Base-by-base conservation (phyloP, 371 early-diverging fungal genomes). In the Apophysomyces variabilis region DNA sequence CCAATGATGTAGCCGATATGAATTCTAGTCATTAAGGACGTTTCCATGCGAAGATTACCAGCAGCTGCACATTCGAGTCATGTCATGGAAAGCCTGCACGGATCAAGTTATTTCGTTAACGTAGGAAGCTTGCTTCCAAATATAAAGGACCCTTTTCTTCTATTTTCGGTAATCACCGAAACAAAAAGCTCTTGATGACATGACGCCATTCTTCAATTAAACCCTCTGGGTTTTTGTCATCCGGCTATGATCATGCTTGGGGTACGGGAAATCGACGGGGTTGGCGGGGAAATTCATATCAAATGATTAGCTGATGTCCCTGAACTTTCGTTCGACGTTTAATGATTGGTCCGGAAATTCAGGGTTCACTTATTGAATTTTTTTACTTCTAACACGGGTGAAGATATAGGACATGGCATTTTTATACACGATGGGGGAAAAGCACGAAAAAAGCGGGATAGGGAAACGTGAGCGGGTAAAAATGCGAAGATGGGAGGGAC, bases 251-350 rank as follows among this genome's bases (percentile, higher is more conserved):
- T 26, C 32, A 26, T 26, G 32, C 32, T 26, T 3, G 3, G 32
- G 32, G 1, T 26, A 26, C 32, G 32, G 54, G 54, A 26, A 50
- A 50, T 21, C 54, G 3, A 21, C 54, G 54, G 54, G 54, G 21
- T 50, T 21, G n/a, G 21, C 54, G 54, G 54, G 54, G 21, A 50
- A 50, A 50, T 9, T 9, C 16, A 50, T 16, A 41, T 21, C 46
- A 12, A 45, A 50, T 50, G 54, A 50, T 50, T 50, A 50, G 4
- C 54, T 50, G 21, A 21, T 50, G 54, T 50, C 54, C 54, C 54
- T 50, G 54, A 26, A n/a, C n/a, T 50, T 7, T 50, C 3, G 7
- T 18, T 50, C 21, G 32, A 21, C 54, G 54, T 21, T 9, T 26
- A 50, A 9, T 50, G 54, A 50, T 50, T 50, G 54, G 54, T 7